These are phyloP conservation scores for Notholithocarpus densiflorus DNA, from an alignment of 306 rosid genomes.

Conservation along the genomic window DNA sequence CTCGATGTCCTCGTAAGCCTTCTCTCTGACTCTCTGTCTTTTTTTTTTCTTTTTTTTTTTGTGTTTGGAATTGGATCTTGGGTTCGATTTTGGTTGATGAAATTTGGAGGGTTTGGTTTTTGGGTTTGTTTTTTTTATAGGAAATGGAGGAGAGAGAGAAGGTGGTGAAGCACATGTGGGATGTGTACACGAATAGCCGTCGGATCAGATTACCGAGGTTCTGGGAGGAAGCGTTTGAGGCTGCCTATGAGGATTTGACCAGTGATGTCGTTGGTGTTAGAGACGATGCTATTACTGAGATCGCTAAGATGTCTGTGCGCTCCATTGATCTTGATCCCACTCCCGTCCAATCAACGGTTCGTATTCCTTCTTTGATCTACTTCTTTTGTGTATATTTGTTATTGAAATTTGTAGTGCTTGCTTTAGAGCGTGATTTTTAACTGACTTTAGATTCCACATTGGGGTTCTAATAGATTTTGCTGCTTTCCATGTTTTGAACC, in stretches of 20 bases:
- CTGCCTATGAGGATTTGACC: constrained; percentile 86
- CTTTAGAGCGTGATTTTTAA: not conserved
- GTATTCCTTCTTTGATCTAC: constrained; percentile 20
- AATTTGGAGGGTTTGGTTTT: constrained; percentile 12
- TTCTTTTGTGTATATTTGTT: not conserved
- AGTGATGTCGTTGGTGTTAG: constrained; percentile 76
- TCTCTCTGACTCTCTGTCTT: not conserved
- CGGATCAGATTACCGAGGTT: constrained; percentile 89
- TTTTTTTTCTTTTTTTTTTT: not conserved
- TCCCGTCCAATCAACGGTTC: constrained; percentile 70
- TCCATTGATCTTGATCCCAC: constrained; percentile 74
- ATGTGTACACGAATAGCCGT: constrained; percentile 83
- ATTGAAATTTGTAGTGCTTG: too few relatives aligned
- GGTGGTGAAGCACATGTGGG: constrained; percentile 98
- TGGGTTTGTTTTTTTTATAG: constrained; percentile 28
- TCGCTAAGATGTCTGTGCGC: constrained; percentile 91
- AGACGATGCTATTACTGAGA: constrained; percentile 77
- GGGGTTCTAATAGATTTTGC: not conserved
- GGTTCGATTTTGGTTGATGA: not conserved
- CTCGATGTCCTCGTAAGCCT: constrained; percentile 87
- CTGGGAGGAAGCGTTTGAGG: constrained; percentile 96
- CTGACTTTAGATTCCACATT: not conserved
- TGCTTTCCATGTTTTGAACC: not conserved
- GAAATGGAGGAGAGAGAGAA: constrained; percentile 99
- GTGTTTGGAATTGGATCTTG: constrained; percentile 27